phyloP scores from a whole-genome alignment of 768 basidiomycete species.

The Gelatoporia subvermispora region DNA sequence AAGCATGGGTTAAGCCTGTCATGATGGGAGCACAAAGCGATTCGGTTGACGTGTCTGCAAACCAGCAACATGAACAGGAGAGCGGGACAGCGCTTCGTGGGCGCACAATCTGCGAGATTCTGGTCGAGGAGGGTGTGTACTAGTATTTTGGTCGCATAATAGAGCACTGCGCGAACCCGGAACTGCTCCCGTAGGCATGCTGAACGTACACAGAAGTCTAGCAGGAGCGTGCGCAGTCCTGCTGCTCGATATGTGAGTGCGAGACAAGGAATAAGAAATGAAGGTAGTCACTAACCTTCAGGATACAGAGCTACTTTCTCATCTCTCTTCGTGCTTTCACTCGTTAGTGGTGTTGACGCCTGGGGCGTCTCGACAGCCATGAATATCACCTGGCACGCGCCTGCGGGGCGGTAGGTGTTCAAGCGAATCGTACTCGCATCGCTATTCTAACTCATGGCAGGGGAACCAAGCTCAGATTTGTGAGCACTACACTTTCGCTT shows the following conservation, averaged over 20 bases:
- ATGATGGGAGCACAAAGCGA: background rate
- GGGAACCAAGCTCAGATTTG: constrained; percentile 15
- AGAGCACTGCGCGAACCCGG: background rate
- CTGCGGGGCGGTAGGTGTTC: constrained; percentile 14
- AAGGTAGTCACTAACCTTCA: background rate
- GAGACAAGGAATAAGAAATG: background rate
- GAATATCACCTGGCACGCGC: constrained; percentile 17
- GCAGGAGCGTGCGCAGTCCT: constrained; percentile 15
- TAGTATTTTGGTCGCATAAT: background rate
- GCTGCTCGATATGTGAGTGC: constrained; percentile 19
- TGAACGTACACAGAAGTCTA: constrained; percentile 20
- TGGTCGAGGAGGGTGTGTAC: constrained; percentile 16
- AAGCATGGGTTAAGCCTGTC: constrained; percentile 9
- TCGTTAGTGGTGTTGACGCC: constrained; percentile 8
- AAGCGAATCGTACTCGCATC: background rate
- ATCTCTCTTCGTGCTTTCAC: constrained; percentile 13
- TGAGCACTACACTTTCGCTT: constrained; percentile 15
- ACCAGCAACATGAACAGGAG: background rate
- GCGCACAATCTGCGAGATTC: constrained; percentile 17
- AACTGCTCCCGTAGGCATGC: constrained; percentile 17
- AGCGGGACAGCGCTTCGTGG: constrained; percentile 5
- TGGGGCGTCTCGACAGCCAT: constrained; percentile 16
- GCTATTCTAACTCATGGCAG: constrained; percentile 4
- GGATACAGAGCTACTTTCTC: constrained; percentile 19
- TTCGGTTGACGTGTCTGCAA: background rate